Conservation (phyloP, 441 rosid genomes). For the Pelargonium australe region DNA sequence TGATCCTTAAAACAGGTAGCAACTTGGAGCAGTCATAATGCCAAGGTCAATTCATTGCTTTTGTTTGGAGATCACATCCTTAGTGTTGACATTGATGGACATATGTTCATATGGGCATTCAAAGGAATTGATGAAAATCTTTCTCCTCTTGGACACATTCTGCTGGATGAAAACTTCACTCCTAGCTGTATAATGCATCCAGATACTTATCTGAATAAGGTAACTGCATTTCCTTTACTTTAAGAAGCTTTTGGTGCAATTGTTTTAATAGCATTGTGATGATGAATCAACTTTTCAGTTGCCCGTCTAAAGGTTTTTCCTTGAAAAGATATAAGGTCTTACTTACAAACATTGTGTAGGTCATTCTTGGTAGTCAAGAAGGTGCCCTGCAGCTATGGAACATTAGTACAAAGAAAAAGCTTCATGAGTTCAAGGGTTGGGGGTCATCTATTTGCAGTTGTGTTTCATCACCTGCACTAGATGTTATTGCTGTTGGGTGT, state of each 20-base stretch:
- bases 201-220: conserved; percentile 92
- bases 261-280: not conserved
- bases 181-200: conserved; percentile 87
- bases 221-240: conserved; percentile 17
- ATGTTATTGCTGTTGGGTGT: conserved; percentile 91
- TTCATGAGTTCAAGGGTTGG: conserved; percentile 85
- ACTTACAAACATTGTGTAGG: conserved; percentile 34
- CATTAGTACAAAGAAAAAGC: conserved; percentile 72
- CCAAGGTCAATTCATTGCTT: conserved; percentile 63
- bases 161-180: conserved; percentile 45
- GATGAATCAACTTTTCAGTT: not conserved
- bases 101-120: conserved; percentile 71
- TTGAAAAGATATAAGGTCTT: not conserved
- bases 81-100: conserved; percentile 75
- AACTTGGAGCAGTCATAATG: conserved; percentile 75
- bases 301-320: not conserved
- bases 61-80: conserved; percentile 79
- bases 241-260: not conserved
- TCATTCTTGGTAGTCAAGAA: conserved; percentile 76
- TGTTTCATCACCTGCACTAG: conserved; percentile 88
- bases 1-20: conserved; percentile 50
- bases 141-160: conserved; percentile 56
- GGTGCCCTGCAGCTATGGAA: conserved; percentile 94
- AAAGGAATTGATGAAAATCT: conserved; percentile 58
- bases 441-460: conserved; percentile 62